Percentiles rank a stretch among this genome's conserved stretches.
Conservation (phyloP, 306 rosid species). For the Prunus mume region DNA sequence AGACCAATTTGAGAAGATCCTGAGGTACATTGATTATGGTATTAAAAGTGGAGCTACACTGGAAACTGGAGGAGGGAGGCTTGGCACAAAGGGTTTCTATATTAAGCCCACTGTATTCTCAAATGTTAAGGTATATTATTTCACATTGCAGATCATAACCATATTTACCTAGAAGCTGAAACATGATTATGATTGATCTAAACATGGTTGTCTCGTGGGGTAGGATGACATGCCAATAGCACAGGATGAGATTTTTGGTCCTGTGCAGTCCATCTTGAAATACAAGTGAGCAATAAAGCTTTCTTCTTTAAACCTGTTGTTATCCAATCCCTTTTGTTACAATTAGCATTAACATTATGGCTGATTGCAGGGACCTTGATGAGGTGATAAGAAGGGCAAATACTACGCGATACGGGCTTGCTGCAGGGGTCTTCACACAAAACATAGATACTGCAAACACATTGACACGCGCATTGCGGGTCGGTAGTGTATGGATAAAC, state of each 20-base stretch:
- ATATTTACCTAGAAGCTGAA: conserved; percentile 3
- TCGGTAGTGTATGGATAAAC: conserved; percentile 77
- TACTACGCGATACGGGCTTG: conserved; percentile 66
- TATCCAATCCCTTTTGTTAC: background rate
- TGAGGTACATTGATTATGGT: conserved; percentile 64
- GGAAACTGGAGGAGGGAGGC: conserved; percentile 82
- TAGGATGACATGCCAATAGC: conserved; percentile 90
- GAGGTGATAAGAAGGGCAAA: conserved; percentile 83
- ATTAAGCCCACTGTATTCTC: conserved; percentile 91
- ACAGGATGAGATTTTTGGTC: conserved; percentile 88
- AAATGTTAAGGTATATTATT: conserved; percentile 59
- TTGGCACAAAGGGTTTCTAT: conserved; percentile 71
- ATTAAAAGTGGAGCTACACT: conserved; percentile 76
- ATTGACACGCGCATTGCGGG: conserved; percentile 67
- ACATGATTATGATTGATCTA: background rate
- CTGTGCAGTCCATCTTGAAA: conserved; percentile 83
- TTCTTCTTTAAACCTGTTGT: background rate
- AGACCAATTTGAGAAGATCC: conserved; percentile 76
- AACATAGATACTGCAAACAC: conserved; percentile 69
- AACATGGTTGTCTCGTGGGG: conserved; percentile 13
- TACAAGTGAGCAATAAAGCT: conserved; percentile 54
- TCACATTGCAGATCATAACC: conserved; percentile 5
- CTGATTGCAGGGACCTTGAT: conserved; percentile 50
- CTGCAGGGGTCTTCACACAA: conserved; percentile 82
- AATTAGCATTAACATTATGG: conserved; percentile 11